These are phyloP conservation scores for Phylloporus sp. DNA, from an alignment of 1,284 basidiomycete species.

Conservation along the genomic window DNA sequence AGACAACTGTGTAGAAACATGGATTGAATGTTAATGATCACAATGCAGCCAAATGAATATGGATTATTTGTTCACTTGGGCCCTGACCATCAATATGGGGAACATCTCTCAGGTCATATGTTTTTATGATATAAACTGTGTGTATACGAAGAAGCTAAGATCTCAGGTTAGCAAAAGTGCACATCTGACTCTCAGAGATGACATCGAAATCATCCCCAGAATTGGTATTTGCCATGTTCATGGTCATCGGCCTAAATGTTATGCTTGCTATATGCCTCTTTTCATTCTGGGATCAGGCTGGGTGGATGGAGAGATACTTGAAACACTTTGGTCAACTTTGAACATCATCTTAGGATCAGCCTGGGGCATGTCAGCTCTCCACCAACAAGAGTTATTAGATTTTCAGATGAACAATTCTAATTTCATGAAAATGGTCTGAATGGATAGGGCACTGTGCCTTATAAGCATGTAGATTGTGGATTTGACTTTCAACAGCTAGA, in stretches of 20 bases:
- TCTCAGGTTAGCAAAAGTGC: too few relatives aligned
- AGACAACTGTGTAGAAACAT: too few relatives aligned
- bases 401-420: constrained; percentile 24
- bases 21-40: background rate
- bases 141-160: constrained; percentile 16
- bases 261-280: constrained; percentile 1
- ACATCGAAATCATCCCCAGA: too few relatives aligned
- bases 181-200: too few relatives aligned
- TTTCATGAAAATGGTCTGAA: constrained; percentile 20
- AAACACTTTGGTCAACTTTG: background rate
- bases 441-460: background rate
- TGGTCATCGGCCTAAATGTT: too few relatives aligned
- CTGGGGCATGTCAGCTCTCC: constrained; percentile 6
- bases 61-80: constrained; percentile 28
- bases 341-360: constrained; percentile 12
- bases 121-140: constrained; percentile 27
- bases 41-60: constrained; percentile 29
- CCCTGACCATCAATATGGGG: constrained; percentile 11
- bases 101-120: background rate
- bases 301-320: background rate
- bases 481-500: too few relatives aligned
- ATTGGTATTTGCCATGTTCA: too few relatives aligned
- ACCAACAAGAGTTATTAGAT: constrained; percentile 14
- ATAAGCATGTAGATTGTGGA: too few relatives aligned
- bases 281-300: background rate